Conservation (phyloP, 1,139 yeast species). For the Scheffersomyces stambukii region DNA sequence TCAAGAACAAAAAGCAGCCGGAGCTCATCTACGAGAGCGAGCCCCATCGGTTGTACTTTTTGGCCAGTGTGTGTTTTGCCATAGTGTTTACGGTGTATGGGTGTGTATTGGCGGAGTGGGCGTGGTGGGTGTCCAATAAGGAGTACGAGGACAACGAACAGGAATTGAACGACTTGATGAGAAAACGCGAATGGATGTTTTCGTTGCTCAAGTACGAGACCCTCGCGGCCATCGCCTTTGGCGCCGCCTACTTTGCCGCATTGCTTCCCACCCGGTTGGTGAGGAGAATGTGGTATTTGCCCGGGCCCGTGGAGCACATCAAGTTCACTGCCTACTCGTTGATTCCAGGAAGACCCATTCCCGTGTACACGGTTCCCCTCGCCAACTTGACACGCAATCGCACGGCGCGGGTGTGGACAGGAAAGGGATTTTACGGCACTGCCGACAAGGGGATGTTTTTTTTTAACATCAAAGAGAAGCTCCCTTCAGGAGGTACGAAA, state of each 20-base stretch:
- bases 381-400: slow-evolving; percentile 52
- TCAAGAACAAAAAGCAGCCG: slow-evolving; percentile 55
- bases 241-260: slow-evolving; percentile 43
- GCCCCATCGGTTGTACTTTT: slow-evolving; percentile 73
- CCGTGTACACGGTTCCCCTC: slow-evolving; percentile 66
- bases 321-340: slow-evolving; percentile 71
- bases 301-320: slow-evolving; percentile 52
- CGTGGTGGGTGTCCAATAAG: slow-evolving; percentile 50
- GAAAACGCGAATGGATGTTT: slow-evolving; percentile 37
- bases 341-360: slow-evolving; percentile 73
- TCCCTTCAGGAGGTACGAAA: slow-evolving; percentile 25
- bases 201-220: slow-evolving; percentile 25
- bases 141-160: slow-evolving; percentile 58
- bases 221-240: slow-evolving; percentile 35
- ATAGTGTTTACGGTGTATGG: slow-evolving; percentile 67
- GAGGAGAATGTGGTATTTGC: slow-evolving; percentile 74
- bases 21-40: slow-evolving; percentile 81
- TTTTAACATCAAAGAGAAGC: slow-evolving; percentile 60
- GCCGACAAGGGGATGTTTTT: slow-evolving; percentile 71
- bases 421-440: slow-evolving; percentile 83
- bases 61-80: slow-evolving; percentile 66
- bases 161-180: slow-evolving; percentile 29
- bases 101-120: slow-evolving; percentile 56
- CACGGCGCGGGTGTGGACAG: slow-evolving; percentile 73
- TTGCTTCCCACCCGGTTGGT: slow-evolving; percentile 63